Evolutionary conservation across 2,329 filamentous ascomycete species (phyloP), one percentile per base, ranked within the genome.

Genomic region (Amauroascus niger): DNA sequence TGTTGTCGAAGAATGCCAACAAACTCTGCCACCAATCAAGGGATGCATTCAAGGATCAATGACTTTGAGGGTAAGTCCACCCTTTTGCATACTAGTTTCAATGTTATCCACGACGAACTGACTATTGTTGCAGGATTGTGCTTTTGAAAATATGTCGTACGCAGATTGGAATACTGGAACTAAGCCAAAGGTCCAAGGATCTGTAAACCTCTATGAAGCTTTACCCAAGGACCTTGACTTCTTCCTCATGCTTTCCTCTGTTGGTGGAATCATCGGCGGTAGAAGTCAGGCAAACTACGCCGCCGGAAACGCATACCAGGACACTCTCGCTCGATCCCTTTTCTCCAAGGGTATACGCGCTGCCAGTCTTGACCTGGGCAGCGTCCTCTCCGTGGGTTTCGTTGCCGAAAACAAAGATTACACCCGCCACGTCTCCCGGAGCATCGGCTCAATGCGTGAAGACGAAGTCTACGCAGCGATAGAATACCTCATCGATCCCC

Each of bases 281-380:
- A 59, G 68, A 5, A 69, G 71, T 2, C 66, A 79, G 52, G 67
- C 74, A 9, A 76, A 74, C 55, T 74, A 74, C 55, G 63, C 67
- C 1, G 69, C 70, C 5, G 71, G 62, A 16, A 66, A 67, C 41
- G 64, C 67, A 1, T 74, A 66, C 59, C 65, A 72, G 54, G 69
- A 71, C 43, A 63, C 66, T 0, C 54, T 72, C 6, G 67, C 66
- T 2, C 61, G 58, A 5, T 60, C 65, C 28, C 67, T 69, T 6
- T 33, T 46, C 8, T 26, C 52, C 2, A 55, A 54, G 1, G 64
- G 65, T 22, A 56, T 62, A 5, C 59, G 57, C 7, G 62, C 58
- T 30, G 53, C 59, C 22, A 58, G 60, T 20, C 51, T 68, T 7
- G 64, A 68, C 45, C 57, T 71, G 0, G 67, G 68, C 11, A 61